Conservation (phyloP, 2,329 filamentous ascomycete genomes). For the Monosporascus sp. region DNA sequence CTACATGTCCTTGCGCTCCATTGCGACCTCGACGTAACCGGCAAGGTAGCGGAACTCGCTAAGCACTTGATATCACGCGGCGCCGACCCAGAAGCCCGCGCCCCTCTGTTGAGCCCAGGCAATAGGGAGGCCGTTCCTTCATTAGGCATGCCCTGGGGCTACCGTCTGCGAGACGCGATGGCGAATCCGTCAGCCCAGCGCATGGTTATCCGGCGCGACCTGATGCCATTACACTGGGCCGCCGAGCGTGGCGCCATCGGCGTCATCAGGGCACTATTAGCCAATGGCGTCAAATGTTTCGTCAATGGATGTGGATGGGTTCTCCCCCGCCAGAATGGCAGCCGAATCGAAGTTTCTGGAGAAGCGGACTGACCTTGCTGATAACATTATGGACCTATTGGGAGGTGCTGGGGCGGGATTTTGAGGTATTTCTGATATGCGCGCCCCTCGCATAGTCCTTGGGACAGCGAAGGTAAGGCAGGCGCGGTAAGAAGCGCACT, state of each 20-base stretch:
- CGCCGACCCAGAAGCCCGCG: no score
- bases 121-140: no score
- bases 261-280: constrained; percentile 1
- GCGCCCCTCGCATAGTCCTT: not conserved
- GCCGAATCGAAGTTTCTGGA: not conserved
- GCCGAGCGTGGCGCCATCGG: constrained; percentile 2
- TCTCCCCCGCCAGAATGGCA: not conserved
- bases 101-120: not conserved
- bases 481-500: not conserved
- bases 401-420: not conserved
- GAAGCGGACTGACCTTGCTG: not conserved
- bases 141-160: no score
- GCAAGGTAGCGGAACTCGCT: no score
- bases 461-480: not conserved
- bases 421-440: not conserved
- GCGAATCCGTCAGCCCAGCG: no score
- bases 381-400: not conserved
- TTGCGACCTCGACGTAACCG: not conserved
- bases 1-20: not conserved
- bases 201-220: not conserved
- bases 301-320: not conserved
- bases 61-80: no score
- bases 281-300: not conserved
- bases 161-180: no score
- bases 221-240: constrained; percentile 1